These are phyloP conservation scores for Penicillium robsamsonii DNA, from an alignment of 495 filamentous ascomycete genomes.

Conservation along the genomic window DNA sequence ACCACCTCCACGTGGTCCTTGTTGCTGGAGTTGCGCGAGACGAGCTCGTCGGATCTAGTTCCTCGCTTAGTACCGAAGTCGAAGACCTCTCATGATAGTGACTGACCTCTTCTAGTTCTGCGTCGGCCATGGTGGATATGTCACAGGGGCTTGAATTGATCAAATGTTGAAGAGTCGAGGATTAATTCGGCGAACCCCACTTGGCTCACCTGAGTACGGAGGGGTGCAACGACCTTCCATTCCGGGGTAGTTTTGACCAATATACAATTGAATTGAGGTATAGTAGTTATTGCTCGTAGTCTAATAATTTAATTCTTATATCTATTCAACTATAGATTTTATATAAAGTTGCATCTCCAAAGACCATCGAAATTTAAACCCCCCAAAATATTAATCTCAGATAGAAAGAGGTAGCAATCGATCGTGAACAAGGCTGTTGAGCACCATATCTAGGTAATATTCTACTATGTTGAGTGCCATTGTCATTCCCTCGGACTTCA, in stretches of 20 bases:
- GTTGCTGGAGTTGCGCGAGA: constrained; percentile 83
- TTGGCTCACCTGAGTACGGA: constrained; percentile 20
- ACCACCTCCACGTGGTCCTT: constrained; percentile 45
- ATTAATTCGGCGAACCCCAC: constrained; percentile 23
- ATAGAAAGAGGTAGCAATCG: not conserved
- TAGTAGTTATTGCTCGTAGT: not conserved
- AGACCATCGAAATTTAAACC: not conserved
- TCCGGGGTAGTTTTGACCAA: not conserved
- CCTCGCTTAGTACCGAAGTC: constrained; percentile 8
- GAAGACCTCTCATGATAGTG: not conserved
- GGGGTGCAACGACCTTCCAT: not conserved
- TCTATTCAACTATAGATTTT: not conserved
- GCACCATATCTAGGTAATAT: not conserved
- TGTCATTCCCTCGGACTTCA: too few species aligned
- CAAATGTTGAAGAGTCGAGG: constrained; percentile 1
- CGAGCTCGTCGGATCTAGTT: constrained; percentile 81
- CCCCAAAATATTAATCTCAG: not conserved
- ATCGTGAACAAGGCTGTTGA: not conserved
- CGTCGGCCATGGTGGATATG: constrained; percentile 66
- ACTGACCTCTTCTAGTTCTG: constrained; percentile 76
- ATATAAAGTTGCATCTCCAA: not conserved
- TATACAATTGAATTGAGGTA: not conserved
- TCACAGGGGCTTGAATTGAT: not conserved
- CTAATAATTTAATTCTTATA: not conserved
- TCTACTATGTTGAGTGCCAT: too few species aligned